Evolutionary conservation across 2,329 filamentous ascomycete species (phyloP), one percentile per base, ranked within the genome.

Genomic region (Ophiostoma australiae): DNA sequence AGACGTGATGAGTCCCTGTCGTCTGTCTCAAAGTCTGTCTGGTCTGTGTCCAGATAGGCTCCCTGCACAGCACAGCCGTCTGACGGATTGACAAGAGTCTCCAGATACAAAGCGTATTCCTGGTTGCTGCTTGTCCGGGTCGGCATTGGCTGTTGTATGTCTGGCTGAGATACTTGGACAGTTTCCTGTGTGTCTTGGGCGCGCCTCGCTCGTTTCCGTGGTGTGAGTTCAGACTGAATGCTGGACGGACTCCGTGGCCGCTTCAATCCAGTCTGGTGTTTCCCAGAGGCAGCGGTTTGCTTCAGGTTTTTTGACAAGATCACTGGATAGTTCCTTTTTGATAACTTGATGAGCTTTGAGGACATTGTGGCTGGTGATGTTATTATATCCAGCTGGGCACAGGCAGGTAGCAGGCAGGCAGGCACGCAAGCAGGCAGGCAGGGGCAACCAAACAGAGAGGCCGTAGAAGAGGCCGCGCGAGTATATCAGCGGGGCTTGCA

Each of bases 111-210:
- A 27, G 52, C 52, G 23, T 58, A 58, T 58, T 8, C 52, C 13
- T 58, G 52, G 13, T 58, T 58, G 27, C 23, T 23, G 8, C n/a
- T 58, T 58, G 52, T 10, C 52, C n/a, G 52, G 10, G 52, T 13
- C 52, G 52, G 52, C 52, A 58, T 58, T 58, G 52, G 52, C 52
- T 58, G 52, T 10, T 27, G 23, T 58, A 58, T 58, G 11, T 58
- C 52, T 17, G 10, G n/a, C n/a, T n/a, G n/a, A 31, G 13, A 17
- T n/a, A 15, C 15, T 17, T 58, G 52, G 8, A 15, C 3, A 15
- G 27, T 31, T 7, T 52, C 23, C 23, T 58, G 4, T 27, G 5
- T 8, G n/a, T 58, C 17, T 58, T 13, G 52, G n/a, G 52, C 52
- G 13, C 15, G 52, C 52, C 52, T 58, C 4, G 52, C 8, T 23